Conservation (phyloP, 225 moss, liverwort and hornwort genomes). For the Asterella californica region DNA sequence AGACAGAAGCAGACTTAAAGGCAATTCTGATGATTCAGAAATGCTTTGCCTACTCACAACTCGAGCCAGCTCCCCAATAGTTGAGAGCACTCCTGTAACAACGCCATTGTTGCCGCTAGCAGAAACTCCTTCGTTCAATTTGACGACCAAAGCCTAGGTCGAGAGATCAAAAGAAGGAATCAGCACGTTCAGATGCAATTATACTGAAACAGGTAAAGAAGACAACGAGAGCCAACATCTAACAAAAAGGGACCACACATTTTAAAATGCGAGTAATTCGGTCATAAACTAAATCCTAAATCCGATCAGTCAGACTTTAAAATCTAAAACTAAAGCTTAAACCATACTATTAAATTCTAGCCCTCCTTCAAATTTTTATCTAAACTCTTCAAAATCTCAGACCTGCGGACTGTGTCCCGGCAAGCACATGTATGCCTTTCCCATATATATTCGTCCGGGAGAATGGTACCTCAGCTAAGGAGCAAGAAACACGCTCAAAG, state of each 20-base stretch:
- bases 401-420: too few relatives aligned
- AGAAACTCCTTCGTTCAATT: slow-evolving; percentile 75
- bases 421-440: too few relatives aligned
- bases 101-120: slow-evolving; percentile 87
- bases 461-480: too few relatives aligned
- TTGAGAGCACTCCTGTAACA: slow-evolving; percentile 92
- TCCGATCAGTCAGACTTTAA: not conserved
- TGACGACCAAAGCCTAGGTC: slow-evolving; percentile 68
- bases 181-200: not conserved
- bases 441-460: too few relatives aligned
- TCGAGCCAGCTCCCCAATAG: slow-evolving; percentile 89
- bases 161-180: not conserved
- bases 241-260: too few relatives aligned
- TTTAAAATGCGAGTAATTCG: too few relatives aligned
- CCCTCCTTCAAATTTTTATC: too few relatives aligned
- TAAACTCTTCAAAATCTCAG: too few relatives aligned
- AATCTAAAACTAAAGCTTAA: not conserved
- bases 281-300: not conserved
- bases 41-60: slow-evolving; percentile 55
- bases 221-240: not conserved
- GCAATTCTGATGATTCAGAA: not conserved
- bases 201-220: not conserved
- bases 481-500: too few relatives aligned
- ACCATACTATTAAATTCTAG: too few relatives aligned
- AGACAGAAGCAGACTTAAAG: not conserved